Base-by-base conservation (phyloP, 2,329 filamentous ascomycete genomes). In the Phaeomoniella chlamydospora region DNA sequence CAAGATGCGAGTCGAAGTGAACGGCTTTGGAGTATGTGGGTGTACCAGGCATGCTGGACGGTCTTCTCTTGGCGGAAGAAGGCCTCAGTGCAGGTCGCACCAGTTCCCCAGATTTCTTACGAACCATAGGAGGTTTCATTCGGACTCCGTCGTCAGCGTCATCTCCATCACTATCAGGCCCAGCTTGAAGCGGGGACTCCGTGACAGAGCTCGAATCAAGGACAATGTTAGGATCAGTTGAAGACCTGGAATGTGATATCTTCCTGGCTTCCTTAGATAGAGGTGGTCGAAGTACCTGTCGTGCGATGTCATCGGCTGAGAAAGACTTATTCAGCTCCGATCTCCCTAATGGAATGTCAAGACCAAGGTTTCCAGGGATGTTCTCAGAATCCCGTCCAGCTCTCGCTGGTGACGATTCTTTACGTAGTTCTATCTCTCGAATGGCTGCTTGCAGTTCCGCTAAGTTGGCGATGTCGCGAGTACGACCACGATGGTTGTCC, bases 101-200 rank as follows among this genome's bases (percentile, higher is more conserved):
- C 22, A 98, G 70, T 61, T 98, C 90, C 19, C 90, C 90, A 29
- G 90, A 96, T 69, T 98, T 98, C 66, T 98, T 98, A 49, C 90
- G 78, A 9, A 98, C 77, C 76, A 96, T 92, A 37, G 77, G 77
- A n/a, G 87, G 86, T 61, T 90, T 92, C 48, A 63, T 67, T 41
- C 70, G 48, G 38, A 78, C 61, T 56, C 74, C 61, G 78, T 45
- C 51, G 40, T 73, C 67, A 46, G 66, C 68, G 32, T 69, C 70
- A 13, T 62, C 59, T 22, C 54, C 54, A 15, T 39, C 41, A 15
- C 36, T 41, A 26, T 58, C 56, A 22, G 59, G 57, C 9, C 61
- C 59, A 31, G 60, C 63, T 37, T 57, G 57, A 35, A 55, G 52
- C 37, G 59, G 49, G 12, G 59, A 58, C 49, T 46, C 66, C 48